phyloP scores from a whole-genome alignment of 257 asterid genomes.

The Ballota nigra region DNA sequence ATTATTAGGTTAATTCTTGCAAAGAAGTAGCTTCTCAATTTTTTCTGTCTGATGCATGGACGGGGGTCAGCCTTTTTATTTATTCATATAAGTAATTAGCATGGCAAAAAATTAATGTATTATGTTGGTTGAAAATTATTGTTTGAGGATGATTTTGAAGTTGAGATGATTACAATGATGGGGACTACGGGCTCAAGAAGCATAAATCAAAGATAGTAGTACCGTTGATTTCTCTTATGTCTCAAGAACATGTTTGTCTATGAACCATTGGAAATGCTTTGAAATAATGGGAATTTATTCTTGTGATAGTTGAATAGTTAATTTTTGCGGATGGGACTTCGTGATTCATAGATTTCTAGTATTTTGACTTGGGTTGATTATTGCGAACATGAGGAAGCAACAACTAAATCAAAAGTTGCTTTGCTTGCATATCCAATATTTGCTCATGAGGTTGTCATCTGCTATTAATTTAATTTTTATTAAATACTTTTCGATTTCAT shows the following conservation, averaged over 20 bases:
- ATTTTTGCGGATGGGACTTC: conserved; percentile 5
- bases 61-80: background rate
- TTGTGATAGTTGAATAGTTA: background rate
- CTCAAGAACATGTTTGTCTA: background rate
- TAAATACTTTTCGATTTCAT: too few relatives aligned
- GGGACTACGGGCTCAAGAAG: background rate
- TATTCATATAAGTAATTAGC: background rate
- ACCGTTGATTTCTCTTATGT: conserved; percentile 1
- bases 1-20: background rate
- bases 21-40: conserved; percentile 16
- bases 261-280: too few relatives aligned
- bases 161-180: conserved; percentile 4
- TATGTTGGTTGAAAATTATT: conserved; percentile 2
- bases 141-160: conserved; percentile 12
- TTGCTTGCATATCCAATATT: too few relatives aligned
- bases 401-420: too few relatives aligned
- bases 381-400: background rate
- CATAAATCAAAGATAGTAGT: background rate
- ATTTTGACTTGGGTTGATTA: background rate
- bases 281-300: too few relatives aligned
- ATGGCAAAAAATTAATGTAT: background rate
- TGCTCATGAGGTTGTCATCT: too few relatives aligned
- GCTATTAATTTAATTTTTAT: too few relatives aligned
- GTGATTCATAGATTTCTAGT: background rate
- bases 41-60: background rate